Percentiles rank a stretch among this genome's conserved stretches.
Evolutionary conservation across 2,329 filamentous ascomycete genomes (phyloP).

Genomic region (Mycocentrospora acerina): DNA sequence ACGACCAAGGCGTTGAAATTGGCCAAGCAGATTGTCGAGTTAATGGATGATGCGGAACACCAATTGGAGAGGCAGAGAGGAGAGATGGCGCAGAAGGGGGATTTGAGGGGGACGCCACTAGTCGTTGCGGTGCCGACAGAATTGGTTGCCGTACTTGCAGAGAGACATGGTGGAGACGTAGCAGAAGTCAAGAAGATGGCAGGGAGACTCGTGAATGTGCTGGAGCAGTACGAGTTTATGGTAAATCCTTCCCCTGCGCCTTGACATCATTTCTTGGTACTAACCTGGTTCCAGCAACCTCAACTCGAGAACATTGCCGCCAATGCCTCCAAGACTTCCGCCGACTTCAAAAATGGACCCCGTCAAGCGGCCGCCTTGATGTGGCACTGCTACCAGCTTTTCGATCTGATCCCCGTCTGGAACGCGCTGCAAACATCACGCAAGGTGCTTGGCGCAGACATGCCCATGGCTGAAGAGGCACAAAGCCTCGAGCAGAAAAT

Average conservation of each 20-base stretch:
- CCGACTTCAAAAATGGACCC: constrained; percentile 9
- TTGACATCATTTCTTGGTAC: neutral
- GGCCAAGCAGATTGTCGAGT: constrained; percentile 41
- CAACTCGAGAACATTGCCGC: constrained; percentile 10
- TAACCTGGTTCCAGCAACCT: neutral
- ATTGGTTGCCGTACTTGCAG: constrained; percentile 45
- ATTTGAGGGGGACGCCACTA: constrained; percentile 31
- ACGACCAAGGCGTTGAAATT: constrained; percentile 42
- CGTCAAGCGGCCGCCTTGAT: constrained; percentile 3
- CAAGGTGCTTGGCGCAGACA: constrained; percentile 41
- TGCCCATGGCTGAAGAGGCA: constrained; percentile 31
- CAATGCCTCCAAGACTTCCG: constrained; percentile 2
- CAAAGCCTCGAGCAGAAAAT: constrained; percentile 14
- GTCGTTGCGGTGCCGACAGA: constrained; percentile 48
- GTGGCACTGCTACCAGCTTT: constrained; percentile 22
- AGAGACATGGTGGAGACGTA: constrained; percentile 39
- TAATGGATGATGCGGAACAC: constrained; percentile 48
- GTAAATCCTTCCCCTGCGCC: constrained; percentile 9
- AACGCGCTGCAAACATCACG: constrained; percentile 48
- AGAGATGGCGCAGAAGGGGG: constrained; percentile 25
- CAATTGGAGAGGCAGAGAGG: constrained; percentile 13
- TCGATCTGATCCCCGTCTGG: constrained; percentile 42
- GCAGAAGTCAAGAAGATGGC: constrained; percentile 46
- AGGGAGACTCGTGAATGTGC: constrained; percentile 40
- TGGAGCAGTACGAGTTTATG: constrained; percentile 25